Percentiles rank a stretch among this genome's conserved stretches.
Conservation (phyloP, 768 basidiomycete genomes). For the Roridomyces roridus region DNA sequence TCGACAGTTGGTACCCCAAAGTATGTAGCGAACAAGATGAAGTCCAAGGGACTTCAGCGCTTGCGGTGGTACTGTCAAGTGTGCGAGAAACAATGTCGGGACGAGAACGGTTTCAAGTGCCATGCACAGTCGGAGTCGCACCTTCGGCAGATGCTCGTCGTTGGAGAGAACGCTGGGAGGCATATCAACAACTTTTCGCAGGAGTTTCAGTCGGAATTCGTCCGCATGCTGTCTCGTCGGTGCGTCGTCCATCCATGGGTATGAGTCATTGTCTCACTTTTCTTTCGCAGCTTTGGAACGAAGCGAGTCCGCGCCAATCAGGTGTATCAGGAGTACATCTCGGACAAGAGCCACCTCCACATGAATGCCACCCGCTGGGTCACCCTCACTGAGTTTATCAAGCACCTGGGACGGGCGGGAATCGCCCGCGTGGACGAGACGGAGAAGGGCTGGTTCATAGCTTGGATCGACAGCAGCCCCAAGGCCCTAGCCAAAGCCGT, state of each 20-base stretch:
- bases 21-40: slow-evolving; percentile 94
- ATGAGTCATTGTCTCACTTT: not conserved
- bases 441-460: slow-evolving; percentile 97
- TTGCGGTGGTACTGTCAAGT: slow-evolving; percentile 99
- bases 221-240: slow-evolving; percentile 87
- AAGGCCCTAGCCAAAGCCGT: slow-evolving; percentile 92
- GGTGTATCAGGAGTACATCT: slow-evolving; percentile 98
- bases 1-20: slow-evolving; percentile 83
- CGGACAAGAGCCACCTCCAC: slow-evolving; percentile 92
- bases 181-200: slow-evolving; percentile 91
- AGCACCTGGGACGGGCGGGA: slow-evolving; percentile 86
- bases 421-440: slow-evolving; percentile 95
- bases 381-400: slow-evolving; percentile 94
- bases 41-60: slow-evolving; percentile 94
- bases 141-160: slow-evolving; percentile 95
- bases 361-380: slow-evolving; percentile 99
- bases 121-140: slow-evolving; percentile 89
- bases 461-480: slow-evolving; percentile 97
- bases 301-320: slow-evolving; percentile 94
- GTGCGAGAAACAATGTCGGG: slow-evolving; percentile 97
- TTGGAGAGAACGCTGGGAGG: slow-evolving; percentile 91
- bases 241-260: slow-evolving; percentile 36
- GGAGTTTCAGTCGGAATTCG: slow-evolving; percentile 91
- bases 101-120: slow-evolving; percentile 99
- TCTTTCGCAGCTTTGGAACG: slow-evolving; percentile 74